Percentiles rank a stretch among this genome's conserved stretches.
Conservation (phyloP, 2,329 filamentous ascomycete genomes). For the Apiospora kogelbergensis region DNA sequence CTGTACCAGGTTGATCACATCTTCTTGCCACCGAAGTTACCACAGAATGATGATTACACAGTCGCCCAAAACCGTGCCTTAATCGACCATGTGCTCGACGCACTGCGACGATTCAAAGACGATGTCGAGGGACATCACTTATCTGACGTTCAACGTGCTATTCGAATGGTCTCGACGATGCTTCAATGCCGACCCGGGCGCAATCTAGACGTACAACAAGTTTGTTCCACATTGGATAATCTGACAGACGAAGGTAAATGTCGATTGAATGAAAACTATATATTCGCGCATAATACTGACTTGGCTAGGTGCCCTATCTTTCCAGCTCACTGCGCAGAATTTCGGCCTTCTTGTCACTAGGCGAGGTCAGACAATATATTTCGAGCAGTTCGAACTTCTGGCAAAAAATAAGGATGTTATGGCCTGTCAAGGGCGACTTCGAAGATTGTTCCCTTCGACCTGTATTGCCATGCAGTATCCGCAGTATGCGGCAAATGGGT, state of each 20-base stretch:
- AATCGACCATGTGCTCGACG: background rate
- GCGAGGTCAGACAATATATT: background rate
- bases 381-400: constrained; percentile 11
- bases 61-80: background rate
- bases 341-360: constrained; percentile 10
- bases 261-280: no score
- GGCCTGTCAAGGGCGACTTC: constrained; percentile 8
- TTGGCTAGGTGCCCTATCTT: background rate
- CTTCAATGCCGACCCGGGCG: background rate
- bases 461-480: constrained; percentile 5
- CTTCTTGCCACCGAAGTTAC: background rate
- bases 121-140: background rate
- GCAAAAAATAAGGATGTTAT: constrained; percentile 7
- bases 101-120: background rate
- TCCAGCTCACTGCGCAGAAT: constrained; percentile 9
- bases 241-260: background rate
- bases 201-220: background rate
- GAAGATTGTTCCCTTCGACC: background rate
- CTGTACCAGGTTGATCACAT: constrained; percentile 7
- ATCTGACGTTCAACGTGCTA: background rate
- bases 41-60: background rate
- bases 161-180: background rate
- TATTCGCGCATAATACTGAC: background rate
- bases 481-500: background rate
- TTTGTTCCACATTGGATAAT: background rate